phyloP scores from a whole-genome alignment of 495 filamentous ascomycete species.

The Hypoxylon lienhwacheense region DNA sequence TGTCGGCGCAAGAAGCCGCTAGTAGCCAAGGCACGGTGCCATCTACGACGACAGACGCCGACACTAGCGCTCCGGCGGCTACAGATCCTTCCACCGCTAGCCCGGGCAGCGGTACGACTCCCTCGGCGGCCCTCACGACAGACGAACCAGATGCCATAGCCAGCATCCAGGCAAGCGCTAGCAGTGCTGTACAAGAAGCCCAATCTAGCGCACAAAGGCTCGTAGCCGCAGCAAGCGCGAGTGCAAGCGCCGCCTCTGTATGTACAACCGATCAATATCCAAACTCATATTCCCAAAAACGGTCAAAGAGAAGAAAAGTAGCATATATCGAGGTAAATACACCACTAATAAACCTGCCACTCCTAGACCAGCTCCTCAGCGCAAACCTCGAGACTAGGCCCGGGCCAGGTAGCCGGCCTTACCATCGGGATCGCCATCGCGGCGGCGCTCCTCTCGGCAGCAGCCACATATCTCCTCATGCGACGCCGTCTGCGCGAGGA shows the following conservation, averaged over 20 bases:
- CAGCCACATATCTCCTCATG: slow-evolving; percentile 30
- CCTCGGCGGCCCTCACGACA: neutral
- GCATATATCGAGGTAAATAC: neutral
- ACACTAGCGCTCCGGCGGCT: neutral
- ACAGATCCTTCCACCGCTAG: neutral
- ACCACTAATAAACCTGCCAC: slow-evolving; percentile 5
- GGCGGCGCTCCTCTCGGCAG: slow-evolving; percentile 24
- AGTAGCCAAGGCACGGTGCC: neutral
- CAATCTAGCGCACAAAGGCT: slow-evolving; percentile 14
- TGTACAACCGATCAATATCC: no score
- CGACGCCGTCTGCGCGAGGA: slow-evolving; percentile 16
- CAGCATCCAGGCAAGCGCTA: slow-evolving; percentile 11
- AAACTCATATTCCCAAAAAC: no score
- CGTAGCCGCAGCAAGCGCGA: slow-evolving; percentile 13
- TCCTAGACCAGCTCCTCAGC: slow-evolving; percentile 6
- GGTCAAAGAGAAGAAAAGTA: no score
- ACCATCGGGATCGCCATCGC: slow-evolving; percentile 24
- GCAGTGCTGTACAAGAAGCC: slow-evolving; percentile 18
- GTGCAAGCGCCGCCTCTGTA: slow-evolving; percentile 21
- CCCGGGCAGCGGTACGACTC: neutral
- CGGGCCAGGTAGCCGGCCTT: slow-evolving; percentile 31
- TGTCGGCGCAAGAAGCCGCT: slow-evolving; percentile 12
- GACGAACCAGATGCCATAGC: neutral
- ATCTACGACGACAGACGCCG: neutral
- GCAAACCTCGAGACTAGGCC: slow-evolving; percentile 17